Evolutionary conservation across 768 basidiomycete species (phyloP).

Genomic region (Lactarius sp.): DNA sequence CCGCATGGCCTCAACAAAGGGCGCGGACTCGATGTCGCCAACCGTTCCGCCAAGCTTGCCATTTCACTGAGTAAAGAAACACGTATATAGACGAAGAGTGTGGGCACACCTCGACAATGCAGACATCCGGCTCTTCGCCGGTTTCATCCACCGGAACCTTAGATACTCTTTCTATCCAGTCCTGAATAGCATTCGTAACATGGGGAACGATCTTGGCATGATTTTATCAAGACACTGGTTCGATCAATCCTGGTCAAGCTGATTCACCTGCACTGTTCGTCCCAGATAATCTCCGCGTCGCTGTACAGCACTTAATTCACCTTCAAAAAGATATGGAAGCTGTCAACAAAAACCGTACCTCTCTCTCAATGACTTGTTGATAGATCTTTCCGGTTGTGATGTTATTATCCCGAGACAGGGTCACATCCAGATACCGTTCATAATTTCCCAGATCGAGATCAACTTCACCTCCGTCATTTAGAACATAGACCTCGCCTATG

Average conservation of each 20-base stretch:
- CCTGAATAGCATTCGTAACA: conserved; percentile 94
- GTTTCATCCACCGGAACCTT: conserved; percentile 94
- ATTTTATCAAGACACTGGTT: conserved; percentile 3
- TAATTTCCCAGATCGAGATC: conserved; percentile 98
- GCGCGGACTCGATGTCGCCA: conserved; percentile 97
- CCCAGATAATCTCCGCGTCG: conserved; percentile 87
- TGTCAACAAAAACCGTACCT: conserved; percentile 50
- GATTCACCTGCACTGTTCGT: conserved; percentile 86
- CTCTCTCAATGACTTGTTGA: conserved; percentile 91
- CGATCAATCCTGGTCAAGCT: not conserved
- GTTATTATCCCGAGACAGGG: conserved; percentile 91
- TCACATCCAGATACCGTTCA: conserved; percentile 95
- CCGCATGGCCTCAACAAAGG: conserved; percentile 98
- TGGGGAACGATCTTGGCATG: conserved; percentile 81
- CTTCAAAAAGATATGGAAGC: not conserved
- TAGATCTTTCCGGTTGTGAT: conserved; percentile 99
- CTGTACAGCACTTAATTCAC: conserved; percentile 34
- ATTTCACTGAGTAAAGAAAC: not conserved
- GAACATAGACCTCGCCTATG: conserved; percentile 91
- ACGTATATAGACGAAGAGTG: not conserved
- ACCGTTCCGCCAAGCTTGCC: conserved; percentile 91
- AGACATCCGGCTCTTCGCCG: conserved; percentile 89
- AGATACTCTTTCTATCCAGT: conserved; percentile 96
- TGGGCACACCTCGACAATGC: conserved; percentile 82
- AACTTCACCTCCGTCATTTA: conserved; percentile 98